Percentiles rank a stretch among this genome's conserved stretches.
phyloP scores from a whole-genome alignment of 257 asterid species.

The Galeopsis tetrahit region DNA sequence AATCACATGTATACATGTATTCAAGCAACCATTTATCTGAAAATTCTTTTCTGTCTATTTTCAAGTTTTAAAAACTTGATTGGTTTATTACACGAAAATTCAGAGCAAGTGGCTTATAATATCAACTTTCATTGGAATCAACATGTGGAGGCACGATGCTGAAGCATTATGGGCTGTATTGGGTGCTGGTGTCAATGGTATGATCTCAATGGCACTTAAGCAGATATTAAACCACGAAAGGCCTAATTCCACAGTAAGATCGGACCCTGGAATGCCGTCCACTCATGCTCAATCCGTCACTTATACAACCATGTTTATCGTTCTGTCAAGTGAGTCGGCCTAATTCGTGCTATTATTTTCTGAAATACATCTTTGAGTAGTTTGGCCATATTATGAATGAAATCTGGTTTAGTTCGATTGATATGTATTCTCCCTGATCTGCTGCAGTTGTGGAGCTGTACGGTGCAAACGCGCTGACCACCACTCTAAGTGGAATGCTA shows the following conservation, averaged over 20 bases:
- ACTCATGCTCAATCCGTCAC: conserved; percentile 80
- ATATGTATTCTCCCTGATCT: not conserved
- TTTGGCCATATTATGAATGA: too few relatives aligned
- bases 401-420: not conserved
- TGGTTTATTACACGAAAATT: conserved; percentile 31
- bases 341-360: conserved; percentile 34
- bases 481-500: conserved; percentile 44
- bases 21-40: not conserved
- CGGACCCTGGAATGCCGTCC: conserved; percentile 99
- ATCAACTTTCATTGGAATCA: conserved; percentile 34
- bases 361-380: not conserved
- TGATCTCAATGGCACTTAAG: conserved; percentile 56
- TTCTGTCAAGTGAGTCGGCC: conserved; percentile 42
- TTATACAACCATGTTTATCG: conserved; percentile 48
- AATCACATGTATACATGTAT: not conserved
- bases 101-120: conserved; percentile 82
- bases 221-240: conserved; percentile 68
- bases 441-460: conserved; percentile 58
- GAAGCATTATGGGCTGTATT: conserved; percentile 65
- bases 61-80: not conserved
- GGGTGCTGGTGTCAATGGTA: conserved; percentile 62
- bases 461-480: conserved; percentile 58
- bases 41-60: not conserved
- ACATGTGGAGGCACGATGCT: conserved; percentile 74
- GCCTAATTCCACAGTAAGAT: conserved; percentile 60